Evolutionary conservation across 345 rosid species (phyloP).

Genomic region (Gossypium ekmanianum): DNA sequence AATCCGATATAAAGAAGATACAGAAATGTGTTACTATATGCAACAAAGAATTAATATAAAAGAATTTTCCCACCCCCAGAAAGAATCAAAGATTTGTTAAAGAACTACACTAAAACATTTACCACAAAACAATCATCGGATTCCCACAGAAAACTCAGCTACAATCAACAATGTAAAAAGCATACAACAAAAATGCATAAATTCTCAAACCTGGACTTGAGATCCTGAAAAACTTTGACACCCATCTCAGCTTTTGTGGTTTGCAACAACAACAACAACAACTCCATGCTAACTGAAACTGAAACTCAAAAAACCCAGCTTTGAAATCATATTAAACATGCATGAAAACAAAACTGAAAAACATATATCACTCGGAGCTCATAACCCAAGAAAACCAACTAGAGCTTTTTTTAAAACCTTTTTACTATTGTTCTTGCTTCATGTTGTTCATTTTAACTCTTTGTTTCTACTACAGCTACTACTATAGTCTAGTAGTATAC

Average conservation of each 20-base stretch:
- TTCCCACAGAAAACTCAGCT: slow-evolving; percentile 61
- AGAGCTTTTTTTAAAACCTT: background rate
- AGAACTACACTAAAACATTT: slow-evolving; percentile 38
- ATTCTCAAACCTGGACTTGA: slow-evolving; percentile 36
- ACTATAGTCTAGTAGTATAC: slow-evolving; percentile 32
- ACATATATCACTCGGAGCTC: slow-evolving; percentile 14
- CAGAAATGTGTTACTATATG: slow-evolving; percentile 39
- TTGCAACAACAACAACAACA: slow-evolving; percentile 17
- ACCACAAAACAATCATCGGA: slow-evolving; percentile 87
- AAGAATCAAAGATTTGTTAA: slow-evolving; percentile 79
- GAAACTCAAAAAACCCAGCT: slow-evolving; percentile 21
- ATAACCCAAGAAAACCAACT: slow-evolving; percentile 44
- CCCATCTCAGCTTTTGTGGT: slow-evolving; percentile 45
- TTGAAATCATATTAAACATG: slow-evolving; percentile 9
- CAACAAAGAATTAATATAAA: slow-evolving; percentile 26
- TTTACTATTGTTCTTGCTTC: slow-evolving; percentile 15
- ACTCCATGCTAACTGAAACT: slow-evolving; percentile 35
- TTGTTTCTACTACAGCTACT: slow-evolving; percentile 20
- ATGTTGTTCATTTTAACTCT: slow-evolving; percentile 13
- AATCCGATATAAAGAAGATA: slow-evolving; percentile 66
- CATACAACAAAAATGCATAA: slow-evolving; percentile 36
- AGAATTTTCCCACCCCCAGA: slow-evolving; percentile 35
- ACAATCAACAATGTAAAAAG: slow-evolving; percentile 33
- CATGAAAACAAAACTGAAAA: slow-evolving; percentile 22
- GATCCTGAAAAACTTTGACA: slow-evolving; percentile 29